A percentile compares a stretch with the other conserved stretches of the same genome.
phyloP scores from a whole-genome alignment of 352 stramenopile species.

The Pythium volutum region DNA sequence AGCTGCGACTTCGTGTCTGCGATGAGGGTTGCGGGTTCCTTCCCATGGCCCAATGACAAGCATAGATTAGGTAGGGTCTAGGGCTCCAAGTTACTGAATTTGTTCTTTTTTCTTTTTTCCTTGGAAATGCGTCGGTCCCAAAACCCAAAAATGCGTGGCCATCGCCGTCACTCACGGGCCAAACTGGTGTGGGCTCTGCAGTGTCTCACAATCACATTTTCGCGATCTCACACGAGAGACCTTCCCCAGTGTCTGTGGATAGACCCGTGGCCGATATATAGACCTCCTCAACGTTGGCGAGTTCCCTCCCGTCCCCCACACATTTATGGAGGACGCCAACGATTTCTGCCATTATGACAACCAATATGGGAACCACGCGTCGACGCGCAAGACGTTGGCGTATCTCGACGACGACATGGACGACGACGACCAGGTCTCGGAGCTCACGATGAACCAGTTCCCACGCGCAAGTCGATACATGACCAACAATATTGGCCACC shows the following conservation, averaged over 20 bases:
- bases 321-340: not conserved
- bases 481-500: too few species aligned
- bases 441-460: conserved; percentile 14
- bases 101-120: conserved; percentile 5
- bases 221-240: not conserved
- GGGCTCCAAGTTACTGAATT: not conserved
- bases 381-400: not conserved
- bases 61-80: not conserved
- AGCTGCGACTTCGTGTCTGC: conserved; percentile 6
- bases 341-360: not conserved
- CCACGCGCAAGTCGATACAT: conserved; percentile 6
- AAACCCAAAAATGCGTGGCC: not conserved
- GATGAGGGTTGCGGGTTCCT: conserved; percentile 11
- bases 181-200: not conserved
- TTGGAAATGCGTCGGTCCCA: not conserved
- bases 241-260: not conserved
- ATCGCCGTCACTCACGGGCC: not conserved
- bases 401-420: conserved; percentile 1
- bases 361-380: not conserved
- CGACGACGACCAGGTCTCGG: conserved; percentile 12
- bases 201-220: conserved; percentile 5
- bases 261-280: not conserved
- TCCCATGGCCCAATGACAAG: conserved; percentile 9
- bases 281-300: too few species aligned
- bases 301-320: too few species aligned